Conservation (phyloP, 192 early-diverging fungal species). For the Dissophora ornata region DNA sequence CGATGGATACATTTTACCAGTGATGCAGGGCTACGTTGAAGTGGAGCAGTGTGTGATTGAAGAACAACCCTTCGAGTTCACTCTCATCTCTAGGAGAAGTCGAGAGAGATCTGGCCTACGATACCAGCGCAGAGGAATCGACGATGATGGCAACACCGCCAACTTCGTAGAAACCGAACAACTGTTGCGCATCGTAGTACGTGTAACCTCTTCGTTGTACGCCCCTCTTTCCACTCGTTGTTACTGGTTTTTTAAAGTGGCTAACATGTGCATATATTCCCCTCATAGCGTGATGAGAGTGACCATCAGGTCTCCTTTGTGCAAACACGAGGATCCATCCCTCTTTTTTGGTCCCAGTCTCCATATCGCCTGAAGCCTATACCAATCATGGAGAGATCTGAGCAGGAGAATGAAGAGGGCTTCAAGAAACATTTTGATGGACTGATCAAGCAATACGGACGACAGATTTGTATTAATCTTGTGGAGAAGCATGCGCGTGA, state of each 20-base stretch:
- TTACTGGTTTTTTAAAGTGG: neutral
- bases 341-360: slow-evolving; percentile 80
- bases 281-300: slow-evolving; percentile 48
- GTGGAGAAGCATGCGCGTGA: slow-evolving; percentile 78
- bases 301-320: slow-evolving; percentile 80
- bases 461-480: slow-evolving; percentile 70
- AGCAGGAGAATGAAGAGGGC: slow-evolving; percentile 63
- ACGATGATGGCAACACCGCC: slow-evolving; percentile 86
- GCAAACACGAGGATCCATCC: slow-evolving; percentile 93
- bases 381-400: slow-evolving; percentile 65
- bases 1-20: slow-evolving; percentile 64
- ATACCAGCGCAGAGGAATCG: slow-evolving; percentile 90
- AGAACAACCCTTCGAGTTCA: slow-evolving; percentile 69
- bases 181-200: slow-evolving; percentile 72
- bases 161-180: slow-evolving; percentile 99
- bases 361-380: slow-evolving; percentile 75
- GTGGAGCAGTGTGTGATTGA: slow-evolving; percentile 71
- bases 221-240: neutral
- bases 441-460: slow-evolving; percentile 63
- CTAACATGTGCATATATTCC: neutral
- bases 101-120: slow-evolving; percentile 73
- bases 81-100: slow-evolving; percentile 76
- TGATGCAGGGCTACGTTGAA: slow-evolving; percentile 80
- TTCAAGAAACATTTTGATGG: slow-evolving; percentile 68
- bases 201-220: neutral